Evolutionary conservation across 2,329 filamentous ascomycete genomes (phyloP).

Genomic region (Fusarium lyarnte): DNA sequence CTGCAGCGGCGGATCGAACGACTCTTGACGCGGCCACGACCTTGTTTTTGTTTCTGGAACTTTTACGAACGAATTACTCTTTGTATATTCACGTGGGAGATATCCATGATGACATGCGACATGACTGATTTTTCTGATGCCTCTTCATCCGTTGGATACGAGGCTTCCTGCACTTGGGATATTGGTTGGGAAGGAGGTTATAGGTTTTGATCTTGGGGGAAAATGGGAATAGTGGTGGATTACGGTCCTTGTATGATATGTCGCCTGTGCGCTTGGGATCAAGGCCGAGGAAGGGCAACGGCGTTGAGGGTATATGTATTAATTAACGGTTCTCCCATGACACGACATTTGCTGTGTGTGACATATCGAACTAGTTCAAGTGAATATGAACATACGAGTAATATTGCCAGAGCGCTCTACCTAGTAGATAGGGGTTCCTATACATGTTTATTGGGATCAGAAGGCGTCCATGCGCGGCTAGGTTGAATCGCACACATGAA

Average conservation of each 20-base stretch:
- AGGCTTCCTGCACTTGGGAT: conserved; percentile 8
- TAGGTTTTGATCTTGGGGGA: background rate
- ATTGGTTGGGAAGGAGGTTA: background rate
- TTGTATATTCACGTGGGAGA: conserved; percentile 31
- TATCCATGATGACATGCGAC: conserved; percentile 39
- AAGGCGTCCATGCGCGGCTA: no score
- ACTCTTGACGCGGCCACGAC: conserved; percentile 36
- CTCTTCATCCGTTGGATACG: conserved; percentile 2
- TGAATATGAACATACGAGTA: background rate
- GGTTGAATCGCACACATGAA: background rate
- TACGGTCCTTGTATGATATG: conserved; percentile 8
- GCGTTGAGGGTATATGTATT: conserved; percentile 17
- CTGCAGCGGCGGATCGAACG: conserved; percentile 23
- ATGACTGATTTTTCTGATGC: conserved; percentile 34
- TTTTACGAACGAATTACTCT: conserved; percentile 29
- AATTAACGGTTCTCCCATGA: conserved; percentile 13
- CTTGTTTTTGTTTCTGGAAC: conserved; percentile 29
- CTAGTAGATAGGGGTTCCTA: background rate
- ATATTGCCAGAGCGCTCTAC: background rate
- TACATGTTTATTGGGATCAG: background rate
- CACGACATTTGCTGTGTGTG: background rate
- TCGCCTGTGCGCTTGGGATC: background rate
- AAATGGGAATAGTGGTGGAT: background rate
- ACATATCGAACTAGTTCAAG: background rate
- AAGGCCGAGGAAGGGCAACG: background rate